Conservation (phyloP, 805 yeast genomes). For the Saturnispora serradocipensis region DNA sequence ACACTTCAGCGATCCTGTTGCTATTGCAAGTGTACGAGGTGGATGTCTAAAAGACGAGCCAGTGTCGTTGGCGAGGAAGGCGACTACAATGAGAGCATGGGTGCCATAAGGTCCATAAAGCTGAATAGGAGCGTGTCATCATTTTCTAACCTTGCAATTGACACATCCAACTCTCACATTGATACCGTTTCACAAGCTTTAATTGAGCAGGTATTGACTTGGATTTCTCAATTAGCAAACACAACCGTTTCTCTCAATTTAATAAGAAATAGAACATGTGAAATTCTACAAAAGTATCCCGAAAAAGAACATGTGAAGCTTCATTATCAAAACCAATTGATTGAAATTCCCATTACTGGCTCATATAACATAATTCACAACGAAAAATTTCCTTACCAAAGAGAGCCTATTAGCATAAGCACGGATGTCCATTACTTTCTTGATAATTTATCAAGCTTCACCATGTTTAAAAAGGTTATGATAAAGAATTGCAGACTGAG, state of each 20-base stretch:
- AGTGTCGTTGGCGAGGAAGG: background rate
- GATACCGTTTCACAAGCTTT: background rate
- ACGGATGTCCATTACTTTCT: slow-evolving; percentile 5
- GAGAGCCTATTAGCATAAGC: slow-evolving; percentile 14
- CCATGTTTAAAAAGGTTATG: slow-evolving; percentile 10
- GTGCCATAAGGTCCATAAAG: background rate
- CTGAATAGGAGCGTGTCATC: background rate
- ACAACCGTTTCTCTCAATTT: background rate
- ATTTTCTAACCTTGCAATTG: background rate
- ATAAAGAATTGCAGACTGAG: slow-evolving; percentile 7
- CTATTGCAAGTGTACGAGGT: background rate
- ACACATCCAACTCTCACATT: background rate
- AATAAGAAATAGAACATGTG: background rate
- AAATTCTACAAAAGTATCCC: slow-evolving; percentile 1
- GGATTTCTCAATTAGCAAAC: background rate
- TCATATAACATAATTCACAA: slow-evolving; percentile 1
- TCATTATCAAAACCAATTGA: slow-evolving; percentile 12
- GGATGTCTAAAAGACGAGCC: slow-evolving; percentile 8
- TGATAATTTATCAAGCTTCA: slow-evolving; percentile 6
- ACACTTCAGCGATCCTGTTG: background rate
- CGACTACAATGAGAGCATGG: background rate
- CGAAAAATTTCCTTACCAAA: slow-evolving; percentile 11
- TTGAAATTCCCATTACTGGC: slow-evolving; percentile 11
- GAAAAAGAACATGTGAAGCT: background rate
- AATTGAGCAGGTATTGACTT: background rate